phyloP scores from a whole-genome alignment of 352 stramenopile genomes.

The Pythium grandisporangium region DNA sequence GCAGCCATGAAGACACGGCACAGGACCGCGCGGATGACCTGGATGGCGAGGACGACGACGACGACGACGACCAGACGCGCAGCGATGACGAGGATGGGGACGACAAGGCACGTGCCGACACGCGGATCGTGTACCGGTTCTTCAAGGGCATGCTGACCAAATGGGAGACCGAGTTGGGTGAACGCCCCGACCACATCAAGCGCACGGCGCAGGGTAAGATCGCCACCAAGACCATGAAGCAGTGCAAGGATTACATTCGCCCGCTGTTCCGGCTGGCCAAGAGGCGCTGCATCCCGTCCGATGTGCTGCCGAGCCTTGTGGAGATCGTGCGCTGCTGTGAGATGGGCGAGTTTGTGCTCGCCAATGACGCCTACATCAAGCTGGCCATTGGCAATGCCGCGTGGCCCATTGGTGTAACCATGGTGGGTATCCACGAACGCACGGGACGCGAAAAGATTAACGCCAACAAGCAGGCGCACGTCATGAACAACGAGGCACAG shows the following conservation, averaged over 20 bases:
- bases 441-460: constrained; percentile 94
- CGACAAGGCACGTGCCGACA: constrained; percentile 19
- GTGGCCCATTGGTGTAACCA: constrained; percentile 99
- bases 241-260: constrained; percentile 98
- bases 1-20: constrained; percentile 32
- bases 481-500: constrained; percentile 99
- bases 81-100: constrained; percentile 17
- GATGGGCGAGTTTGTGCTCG: constrained; percentile 90
- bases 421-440: constrained; percentile 98
- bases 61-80: constrained; percentile 11
- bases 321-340: constrained; percentile 95
- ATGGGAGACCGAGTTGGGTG: constrained; percentile 91
- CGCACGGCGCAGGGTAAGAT: constrained; percentile 88
- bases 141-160: constrained; percentile 91
- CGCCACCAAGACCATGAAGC: constrained; percentile 96
- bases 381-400: constrained; percentile 96
- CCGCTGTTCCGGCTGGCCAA: constrained; percentile 97
- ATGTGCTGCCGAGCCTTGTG: constrained; percentile 83
- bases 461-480: constrained; percentile 97
- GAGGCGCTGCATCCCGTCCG: constrained; percentile 76
- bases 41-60: constrained; percentile 14
- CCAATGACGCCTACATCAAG: constrained; percentile 97
- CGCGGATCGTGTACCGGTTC: constrained; percentile 80
- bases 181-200: constrained; percentile 84
- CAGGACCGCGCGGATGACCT: constrained; percentile 26